Conservation (phyloP, 1,284 basidiomycete species). For the Spongispora temasekensis region DNA sequence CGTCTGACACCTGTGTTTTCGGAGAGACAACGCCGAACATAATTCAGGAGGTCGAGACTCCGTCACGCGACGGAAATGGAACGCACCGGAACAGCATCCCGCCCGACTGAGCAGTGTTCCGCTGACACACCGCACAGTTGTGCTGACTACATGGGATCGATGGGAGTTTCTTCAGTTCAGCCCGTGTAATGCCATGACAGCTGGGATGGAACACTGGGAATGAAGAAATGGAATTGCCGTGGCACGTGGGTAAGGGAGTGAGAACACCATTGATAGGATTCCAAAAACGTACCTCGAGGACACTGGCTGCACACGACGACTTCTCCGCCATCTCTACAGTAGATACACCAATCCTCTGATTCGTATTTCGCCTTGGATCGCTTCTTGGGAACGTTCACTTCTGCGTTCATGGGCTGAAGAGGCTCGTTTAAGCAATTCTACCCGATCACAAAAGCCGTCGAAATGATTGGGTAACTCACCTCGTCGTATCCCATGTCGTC, state of each 20-base stretch:
- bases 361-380: constrained; percentile 39
- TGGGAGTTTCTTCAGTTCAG: constrained; percentile 28
- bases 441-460: background rate
- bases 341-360: constrained; percentile 56
- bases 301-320: constrained; percentile 49
- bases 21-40: background rate
- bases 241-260: constrained; percentile 8
- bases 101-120: constrained; percentile 46
- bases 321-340: constrained; percentile 60
- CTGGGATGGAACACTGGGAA: constrained; percentile 51
- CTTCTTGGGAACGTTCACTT: constrained; percentile 25
- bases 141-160: constrained; percentile 51
- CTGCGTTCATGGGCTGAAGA: constrained; percentile 17
- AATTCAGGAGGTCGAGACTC: constrained; percentile 1
- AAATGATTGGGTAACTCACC: constrained; percentile 25
- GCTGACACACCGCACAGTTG: constrained; percentile 43
- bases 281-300: constrained; percentile 47
- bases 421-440: constrained; percentile 5
- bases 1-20: constrained; percentile 50
- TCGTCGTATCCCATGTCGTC: constrained; percentile 33
- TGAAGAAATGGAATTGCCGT: background rate
- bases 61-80: background rate
- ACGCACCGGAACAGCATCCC: constrained; percentile 53
- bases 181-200: constrained; percentile 43
- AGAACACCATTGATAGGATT: background rate